These are phyloP conservation scores for Diplocarpon rosae DNA, from an alignment of 2,329 filamentous ascomycete genomes.

Conservation along the genomic window DNA sequence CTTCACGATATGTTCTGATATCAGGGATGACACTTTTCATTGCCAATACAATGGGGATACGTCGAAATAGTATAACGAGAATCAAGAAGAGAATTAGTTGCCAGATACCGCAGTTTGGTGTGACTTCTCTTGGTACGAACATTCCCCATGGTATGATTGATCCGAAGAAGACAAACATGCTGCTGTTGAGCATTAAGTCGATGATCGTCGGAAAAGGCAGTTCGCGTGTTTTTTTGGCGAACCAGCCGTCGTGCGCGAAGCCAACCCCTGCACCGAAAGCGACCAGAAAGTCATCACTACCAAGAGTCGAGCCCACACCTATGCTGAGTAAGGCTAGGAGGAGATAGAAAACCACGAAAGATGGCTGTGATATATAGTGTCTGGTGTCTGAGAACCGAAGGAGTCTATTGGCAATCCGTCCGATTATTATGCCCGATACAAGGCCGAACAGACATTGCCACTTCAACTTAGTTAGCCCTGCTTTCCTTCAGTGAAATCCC, in stretches of 20 bases:
- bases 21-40: constrained; percentile 37
- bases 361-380: constrained; percentile 36
- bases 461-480: no score
- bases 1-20: constrained; percentile 38
- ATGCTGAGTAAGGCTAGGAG: constrained; percentile 41
- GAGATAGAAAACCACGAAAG: constrained; percentile 44
- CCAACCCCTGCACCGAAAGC: constrained; percentile 44
- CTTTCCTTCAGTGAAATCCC: no score
- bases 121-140: constrained; percentile 31
- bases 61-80: constrained; percentile 39
- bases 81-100: constrained; percentile 35
- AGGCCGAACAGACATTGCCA: constrained; percentile 43
- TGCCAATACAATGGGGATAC: constrained; percentile 39
- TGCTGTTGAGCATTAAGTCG: constrained; percentile 42
- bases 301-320: constrained; percentile 39
- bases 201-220: constrained; percentile 38
- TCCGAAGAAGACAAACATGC: constrained; percentile 46
- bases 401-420: constrained; percentile 35
- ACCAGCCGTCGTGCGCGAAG: constrained; percentile 44
- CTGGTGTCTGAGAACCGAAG: constrained; percentile 36
- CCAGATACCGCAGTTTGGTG: constrained; percentile 30
- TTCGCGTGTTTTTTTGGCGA: constrained; percentile 34
- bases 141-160: constrained; percentile 40
- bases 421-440: constrained; percentile 36
- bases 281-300: constrained; percentile 44